Conservation (phyloP, 1,139 yeast genomes). For the Magnusiomyces ingens region DNA sequence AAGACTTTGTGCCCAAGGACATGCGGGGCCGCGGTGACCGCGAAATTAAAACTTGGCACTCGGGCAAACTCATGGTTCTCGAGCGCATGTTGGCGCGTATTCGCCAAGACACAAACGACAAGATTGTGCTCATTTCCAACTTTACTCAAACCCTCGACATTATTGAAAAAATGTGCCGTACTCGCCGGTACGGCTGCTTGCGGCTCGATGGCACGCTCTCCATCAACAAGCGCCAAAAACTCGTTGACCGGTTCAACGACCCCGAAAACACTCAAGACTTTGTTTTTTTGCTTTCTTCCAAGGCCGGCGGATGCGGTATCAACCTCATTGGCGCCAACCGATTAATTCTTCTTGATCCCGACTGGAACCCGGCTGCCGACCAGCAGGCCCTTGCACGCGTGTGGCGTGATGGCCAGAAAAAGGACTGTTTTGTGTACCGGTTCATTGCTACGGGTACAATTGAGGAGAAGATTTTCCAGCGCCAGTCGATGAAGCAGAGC, state of each 20-base stretch:
- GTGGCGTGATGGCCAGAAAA: slow-evolving; percentile 99
- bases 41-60: slow-evolving; percentile 54
- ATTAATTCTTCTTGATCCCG: slow-evolving; percentile 84
- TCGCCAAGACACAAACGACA: slow-evolving; percentile 76
- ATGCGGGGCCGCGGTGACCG: slow-evolving; percentile 49
- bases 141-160: slow-evolving; percentile 91
- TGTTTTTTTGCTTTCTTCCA: slow-evolving; percentile 80
- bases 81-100: slow-evolving; percentile 73
- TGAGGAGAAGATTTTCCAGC: slow-evolving; percentile 91
- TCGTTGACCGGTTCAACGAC: slow-evolving; percentile 85
- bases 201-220: slow-evolving; percentile 90
- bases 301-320: slow-evolving; percentile 99
- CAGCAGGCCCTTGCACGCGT: slow-evolving; percentile 97
- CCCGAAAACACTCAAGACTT: slow-evolving; percentile 78
- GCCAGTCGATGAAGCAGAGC: slow-evolving; percentile 94
- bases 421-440: slow-evolving; percentile 90
- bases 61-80: slow-evolving; percentile 51
- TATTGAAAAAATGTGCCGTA: slow-evolving; percentile 78
- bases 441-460: slow-evolving; percentile 92
- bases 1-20: slow-evolving; percentile 50
- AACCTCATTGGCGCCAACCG: slow-evolving; percentile 95
- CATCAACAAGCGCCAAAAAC: slow-evolving; percentile 85
- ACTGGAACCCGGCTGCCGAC: slow-evolving; percentile 99
- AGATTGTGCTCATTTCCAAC: slow-evolving; percentile 88
- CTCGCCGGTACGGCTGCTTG: slow-evolving; percentile 65